These are phyloP conservation scores for Trichophyton equinum DNA, from an alignment of 2,329 filamentous ascomycete genomes.

Conservation along the genomic window DNA sequence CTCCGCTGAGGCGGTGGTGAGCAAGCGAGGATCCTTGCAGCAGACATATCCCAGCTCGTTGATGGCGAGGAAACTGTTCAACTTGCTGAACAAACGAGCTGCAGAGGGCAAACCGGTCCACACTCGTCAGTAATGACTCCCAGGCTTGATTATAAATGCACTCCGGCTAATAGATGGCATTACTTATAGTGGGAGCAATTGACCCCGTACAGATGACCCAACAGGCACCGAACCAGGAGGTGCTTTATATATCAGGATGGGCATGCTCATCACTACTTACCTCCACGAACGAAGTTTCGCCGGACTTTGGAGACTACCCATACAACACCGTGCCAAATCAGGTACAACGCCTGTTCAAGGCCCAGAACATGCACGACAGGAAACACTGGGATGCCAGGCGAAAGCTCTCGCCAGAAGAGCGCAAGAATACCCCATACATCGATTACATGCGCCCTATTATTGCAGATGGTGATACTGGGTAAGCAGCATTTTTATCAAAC, in stretches of 20 bases:
- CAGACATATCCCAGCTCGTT: conserved; percentile 84
- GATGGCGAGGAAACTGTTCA: conserved; percentile 91
- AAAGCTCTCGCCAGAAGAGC: conserved; percentile 61
- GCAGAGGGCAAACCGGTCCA: conserved; percentile 78
- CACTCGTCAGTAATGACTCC: conserved; percentile 53
- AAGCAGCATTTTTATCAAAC: conserved; percentile 12
- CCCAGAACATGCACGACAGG: conserved; percentile 90
- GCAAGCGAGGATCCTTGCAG: conserved; percentile 77
- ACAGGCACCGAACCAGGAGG: conserved; percentile 89
- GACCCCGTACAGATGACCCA: conserved; percentile 99
- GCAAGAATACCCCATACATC: conserved; percentile 63
- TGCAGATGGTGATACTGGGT: conserved; percentile 86
- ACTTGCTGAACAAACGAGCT: conserved; percentile 66
- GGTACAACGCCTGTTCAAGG: conserved; percentile 90
- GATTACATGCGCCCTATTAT: conserved; percentile 94
- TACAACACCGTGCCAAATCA: conserved; percentile 99
- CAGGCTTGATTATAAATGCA: neutral
- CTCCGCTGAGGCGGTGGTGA: conserved; percentile 78
- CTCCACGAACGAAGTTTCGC: conserved; percentile 89
- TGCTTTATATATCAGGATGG: conserved; percentile 94
- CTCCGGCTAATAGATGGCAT: neutral
- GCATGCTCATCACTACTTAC: conserved; percentile 90
- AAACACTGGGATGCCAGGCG: conserved; percentile 83
- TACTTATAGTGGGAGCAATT: conserved; percentile 70
- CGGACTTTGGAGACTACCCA: conserved; percentile 96